Evolutionary conservation across 257 asterid genomes (phyloP).

Genomic region (Solanum lignicaule): DNA sequence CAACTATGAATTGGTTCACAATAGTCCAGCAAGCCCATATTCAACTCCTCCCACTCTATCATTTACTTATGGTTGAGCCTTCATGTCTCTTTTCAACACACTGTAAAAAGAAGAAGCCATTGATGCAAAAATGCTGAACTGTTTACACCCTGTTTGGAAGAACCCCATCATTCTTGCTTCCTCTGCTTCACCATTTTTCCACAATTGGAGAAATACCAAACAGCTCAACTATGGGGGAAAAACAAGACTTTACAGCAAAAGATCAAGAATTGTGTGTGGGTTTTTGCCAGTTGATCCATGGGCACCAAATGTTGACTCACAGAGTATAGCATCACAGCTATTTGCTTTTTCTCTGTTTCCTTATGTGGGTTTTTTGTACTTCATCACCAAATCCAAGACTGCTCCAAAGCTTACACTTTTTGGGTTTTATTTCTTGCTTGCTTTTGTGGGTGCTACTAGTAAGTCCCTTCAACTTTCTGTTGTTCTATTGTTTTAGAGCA

Average conservation of each 20-base stretch:
- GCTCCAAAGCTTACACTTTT: slow-evolving; percentile 90
- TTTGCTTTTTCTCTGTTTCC: slow-evolving; percentile 85
- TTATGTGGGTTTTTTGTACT: slow-evolving; percentile 76
- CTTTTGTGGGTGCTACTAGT: slow-evolving; percentile 89
- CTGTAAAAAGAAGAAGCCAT: not conserved
- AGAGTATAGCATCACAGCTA: slow-evolving; percentile 79
- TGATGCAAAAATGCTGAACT: not conserved
- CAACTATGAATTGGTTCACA: not conserved
- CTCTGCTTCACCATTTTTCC: slow-evolving; percentile 11
- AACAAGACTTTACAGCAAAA: not conserved
- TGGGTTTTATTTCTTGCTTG: slow-evolving; percentile 91
- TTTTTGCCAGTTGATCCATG: slow-evolving; percentile 84
- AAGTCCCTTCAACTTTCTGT: slow-evolving; percentile 9
- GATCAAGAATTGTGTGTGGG: slow-evolving; percentile 23
- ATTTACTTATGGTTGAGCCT: not conserved
- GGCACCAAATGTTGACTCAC: slow-evolving; percentile 78
- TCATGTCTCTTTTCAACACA: not conserved
- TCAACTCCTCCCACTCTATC: not conserved
- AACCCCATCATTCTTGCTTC: slow-evolving; percentile 17
- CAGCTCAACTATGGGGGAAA: slow-evolving; percentile 17
- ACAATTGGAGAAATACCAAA: slow-evolving; percentile 8
- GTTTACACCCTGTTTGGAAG: slow-evolving; percentile 23
- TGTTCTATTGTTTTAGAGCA: not conserved
- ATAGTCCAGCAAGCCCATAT: not conserved
- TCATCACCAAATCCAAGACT: slow-evolving; percentile 73